Evolutionary conservation across 176 grass and related monocot genomes (phyloP).

Genomic region (Zea luxurians): DNA sequence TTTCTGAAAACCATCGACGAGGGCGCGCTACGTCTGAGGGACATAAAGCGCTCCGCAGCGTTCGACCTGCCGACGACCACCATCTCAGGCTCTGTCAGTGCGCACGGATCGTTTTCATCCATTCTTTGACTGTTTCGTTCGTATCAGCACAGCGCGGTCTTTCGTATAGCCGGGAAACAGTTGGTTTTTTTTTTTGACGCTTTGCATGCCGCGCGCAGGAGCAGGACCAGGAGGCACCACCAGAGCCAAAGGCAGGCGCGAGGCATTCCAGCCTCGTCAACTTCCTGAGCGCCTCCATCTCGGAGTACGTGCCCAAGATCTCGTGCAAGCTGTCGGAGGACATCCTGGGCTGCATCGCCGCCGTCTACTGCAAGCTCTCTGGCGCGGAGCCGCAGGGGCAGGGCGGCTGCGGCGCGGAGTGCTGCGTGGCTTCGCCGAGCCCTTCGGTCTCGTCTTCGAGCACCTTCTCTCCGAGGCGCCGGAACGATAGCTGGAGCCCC

Average conservation of each 20-base stretch:
- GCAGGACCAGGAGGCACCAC: constrained; percentile 28
- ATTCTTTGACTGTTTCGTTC: background rate
- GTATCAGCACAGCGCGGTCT: constrained; percentile 9
- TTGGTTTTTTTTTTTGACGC: background rate
- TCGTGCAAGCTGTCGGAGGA: constrained; percentile 90
- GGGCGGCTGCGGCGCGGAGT: too few species aligned
- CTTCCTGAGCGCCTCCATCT: constrained; percentile 65
- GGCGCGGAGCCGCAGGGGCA: constrained; percentile 40
- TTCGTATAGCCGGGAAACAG: constrained; percentile 19
- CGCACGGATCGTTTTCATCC: constrained; percentile 15
- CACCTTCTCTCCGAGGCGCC: constrained; percentile 60
- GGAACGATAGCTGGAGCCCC: constrained; percentile 67
- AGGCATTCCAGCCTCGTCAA: constrained; percentile 73
- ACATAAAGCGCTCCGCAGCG: constrained; percentile 50
- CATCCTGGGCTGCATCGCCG: constrained; percentile 75
- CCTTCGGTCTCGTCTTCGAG: constrained; percentile 70
- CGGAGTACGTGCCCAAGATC: constrained; percentile 66
- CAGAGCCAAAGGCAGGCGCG: constrained; percentile 35
- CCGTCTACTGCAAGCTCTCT: constrained; percentile 79
- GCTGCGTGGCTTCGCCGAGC: constrained; percentile 43
- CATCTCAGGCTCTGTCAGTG: constrained; percentile 40
- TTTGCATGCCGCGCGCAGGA: constrained; percentile 6
- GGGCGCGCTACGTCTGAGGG: constrained; percentile 44
- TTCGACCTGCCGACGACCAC: constrained; percentile 44
- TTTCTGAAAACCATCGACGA: constrained; percentile 39